Percentiles rank a stretch among this genome's conserved stretches.
Evolutionary conservation across 2,329 filamentous ascomycete species (phyloP).

Genomic region (Penicillium sp.): DNA sequence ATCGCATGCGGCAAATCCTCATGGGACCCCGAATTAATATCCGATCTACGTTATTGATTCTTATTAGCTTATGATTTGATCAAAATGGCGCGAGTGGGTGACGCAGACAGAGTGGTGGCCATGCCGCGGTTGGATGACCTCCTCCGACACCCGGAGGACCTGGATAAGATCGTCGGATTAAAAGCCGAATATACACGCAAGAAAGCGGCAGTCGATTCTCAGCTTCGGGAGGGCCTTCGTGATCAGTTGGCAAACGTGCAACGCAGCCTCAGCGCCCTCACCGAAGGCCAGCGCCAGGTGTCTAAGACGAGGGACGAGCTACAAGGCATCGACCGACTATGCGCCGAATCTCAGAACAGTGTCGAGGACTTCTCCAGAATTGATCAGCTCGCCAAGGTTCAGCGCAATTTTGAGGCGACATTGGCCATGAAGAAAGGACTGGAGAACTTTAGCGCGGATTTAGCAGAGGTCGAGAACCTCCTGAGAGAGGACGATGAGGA

Average conservation of each 20-base stretch:
- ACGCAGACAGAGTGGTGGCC: conserved; percentile 64
- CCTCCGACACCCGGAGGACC: conserved; percentile 91
- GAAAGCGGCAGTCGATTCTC: conserved; percentile 87
- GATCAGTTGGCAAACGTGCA: conserved; percentile 96
- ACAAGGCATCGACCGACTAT: conserved; percentile 97
- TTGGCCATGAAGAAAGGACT: conserved; percentile 92
- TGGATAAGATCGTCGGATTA: conserved; percentile 90
- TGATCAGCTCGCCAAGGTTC: conserved; percentile 56
- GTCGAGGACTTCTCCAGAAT: conserved; percentile 97
- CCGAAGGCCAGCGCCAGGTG: conserved; percentile 88
- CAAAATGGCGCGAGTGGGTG: conserved; percentile 42
- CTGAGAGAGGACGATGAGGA: conserved; percentile 83
- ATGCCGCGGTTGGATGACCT: conserved; percentile 85
- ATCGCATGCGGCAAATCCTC: background rate
- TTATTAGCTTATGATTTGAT: background rate
- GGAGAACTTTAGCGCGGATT: conserved; percentile 80
- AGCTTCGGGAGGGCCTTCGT: conserved; percentile 83
- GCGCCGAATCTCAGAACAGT: conserved; percentile 96
- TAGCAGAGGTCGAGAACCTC: conserved; percentile 77
- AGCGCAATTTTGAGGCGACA: conserved; percentile 93
- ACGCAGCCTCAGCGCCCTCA: conserved; percentile 85
- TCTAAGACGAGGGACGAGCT: conserved; percentile 96
- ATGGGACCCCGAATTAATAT: background rate
- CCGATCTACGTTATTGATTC: background rate
- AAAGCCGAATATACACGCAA: conserved; percentile 94